Evolutionary conservation across 352 stramenopile species (phyloP), one percentile per base, ranked within the genome.

Genomic region (Blastocystis sp.): DNA sequence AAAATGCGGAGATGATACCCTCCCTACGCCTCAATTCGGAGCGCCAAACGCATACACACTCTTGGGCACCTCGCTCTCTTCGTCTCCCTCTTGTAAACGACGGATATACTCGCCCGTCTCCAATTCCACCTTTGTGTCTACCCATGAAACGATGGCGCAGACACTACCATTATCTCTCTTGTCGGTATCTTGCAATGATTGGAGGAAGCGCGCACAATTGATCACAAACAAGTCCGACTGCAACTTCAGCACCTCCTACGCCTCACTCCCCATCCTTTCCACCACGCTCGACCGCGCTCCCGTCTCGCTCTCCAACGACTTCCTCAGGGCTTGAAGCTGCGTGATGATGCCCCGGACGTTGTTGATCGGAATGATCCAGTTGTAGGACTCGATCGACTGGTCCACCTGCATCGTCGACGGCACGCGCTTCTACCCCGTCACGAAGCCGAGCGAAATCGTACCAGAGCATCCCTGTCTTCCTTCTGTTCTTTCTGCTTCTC

Each of bases 321-420:
- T 33, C 12, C 26, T 33, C 31, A 85, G 24, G 26, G 51, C 35
- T 12, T 85, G 19, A 13, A 85, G 26, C 45, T 85, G 74, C 4
- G 51, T 6, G 31, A 85, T 67, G 9, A 85, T 85, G 66, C 55
- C 66, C 10, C 29, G 41, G 0, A 85, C 24, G 45, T 69, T 85
- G 10, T 55, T 55, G 26, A 85, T 41, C 31, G 74, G 74, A 50
- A 85, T 31, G 9, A 85, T 33, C 74, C 74, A 85, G 31, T 67
- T 29, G 41, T 85, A 69, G 12, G 50, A 61, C 61, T 85, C 74
- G 45, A 85, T 69, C 29, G 74, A 85, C 33, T 69, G 24, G 45
- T 45, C 39, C 1, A 45, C 33, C 35, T 69, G 21, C 4, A 50
- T 29, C 37, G 66, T 77, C 4, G 45, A 16, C 24, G 50, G 66